phyloP scores from a whole-genome alignment of 2,329 filamentous ascomycete species.

The Fusarium chlamydosporum region DNA sequence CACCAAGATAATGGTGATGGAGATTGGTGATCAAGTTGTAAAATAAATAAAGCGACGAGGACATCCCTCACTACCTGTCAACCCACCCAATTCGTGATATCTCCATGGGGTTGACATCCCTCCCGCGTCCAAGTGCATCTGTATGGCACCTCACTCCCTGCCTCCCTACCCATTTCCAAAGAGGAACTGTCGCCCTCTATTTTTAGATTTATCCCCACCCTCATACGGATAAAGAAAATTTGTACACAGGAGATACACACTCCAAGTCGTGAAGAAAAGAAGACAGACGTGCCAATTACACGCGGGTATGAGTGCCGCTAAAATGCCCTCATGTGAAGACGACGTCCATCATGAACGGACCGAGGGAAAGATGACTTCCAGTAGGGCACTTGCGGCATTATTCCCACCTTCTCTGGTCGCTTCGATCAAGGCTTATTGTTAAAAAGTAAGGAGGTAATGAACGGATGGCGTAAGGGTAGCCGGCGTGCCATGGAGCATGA shows the following conservation, averaged over 20 bases:
- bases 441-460: conserved; percentile 55
- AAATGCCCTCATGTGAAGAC: conserved; percentile 21
- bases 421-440: conserved; percentile 49
- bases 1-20: conserved; percentile 41
- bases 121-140: conserved; percentile 25
- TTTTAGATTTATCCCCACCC: conserved; percentile 37
- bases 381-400: conserved; percentile 33
- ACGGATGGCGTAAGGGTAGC: conserved; percentile 58
- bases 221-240: conserved; percentile 26
- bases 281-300: conserved; percentile 46
- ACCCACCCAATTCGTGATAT: conserved; percentile 32
- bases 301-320: conserved; percentile 37
- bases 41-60: conserved; percentile 53
- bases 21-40: conserved; percentile 49
- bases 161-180: conserved; percentile 45
- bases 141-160: conserved; percentile 40
- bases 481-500: conserved; percentile 47
- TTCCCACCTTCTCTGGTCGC: conserved; percentile 46
- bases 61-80: conserved; percentile 47
- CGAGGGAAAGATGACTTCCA: conserved; percentile 21
- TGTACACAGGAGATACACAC: conserved; percentile 48
- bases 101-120: conserved; percentile 31
- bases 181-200: conserved; percentile 38
- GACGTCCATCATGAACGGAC: conserved; percentile 14
- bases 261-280: conserved; percentile 43